Percentiles rank a stretch among this genome's conserved stretches.
Conservation (phyloP, 768 basidiomycete species). For the Candolleomyces efflorescens region DNA sequence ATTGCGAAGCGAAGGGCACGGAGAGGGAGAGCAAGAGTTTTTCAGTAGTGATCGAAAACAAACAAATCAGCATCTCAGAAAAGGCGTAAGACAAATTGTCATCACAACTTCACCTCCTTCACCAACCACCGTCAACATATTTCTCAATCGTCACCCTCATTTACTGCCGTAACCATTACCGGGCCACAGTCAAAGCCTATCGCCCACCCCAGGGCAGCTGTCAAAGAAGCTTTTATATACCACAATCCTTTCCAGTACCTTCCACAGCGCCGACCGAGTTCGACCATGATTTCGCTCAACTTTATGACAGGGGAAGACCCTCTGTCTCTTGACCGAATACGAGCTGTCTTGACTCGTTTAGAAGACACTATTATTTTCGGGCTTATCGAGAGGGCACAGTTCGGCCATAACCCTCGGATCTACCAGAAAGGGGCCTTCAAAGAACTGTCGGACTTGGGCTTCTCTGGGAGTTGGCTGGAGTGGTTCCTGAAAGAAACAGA, state of each 20-base stretch:
- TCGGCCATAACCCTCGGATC: conserved; percentile 88
- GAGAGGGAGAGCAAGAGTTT: no score
- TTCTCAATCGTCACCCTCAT: not conserved
- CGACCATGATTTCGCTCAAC: conserved; percentile 57
- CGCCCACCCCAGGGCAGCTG: not conserved
- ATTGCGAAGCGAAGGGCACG: no score
- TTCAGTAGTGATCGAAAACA: no score
- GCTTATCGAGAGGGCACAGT: conserved; percentile 96
- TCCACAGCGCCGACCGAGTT: not conserved
- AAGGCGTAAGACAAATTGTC: not conserved
- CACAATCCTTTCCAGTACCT: not conserved
- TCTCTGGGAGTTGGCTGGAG: conserved; percentile 88
- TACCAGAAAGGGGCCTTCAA: conserved; percentile 78
- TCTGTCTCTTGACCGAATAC: conserved; percentile 82
- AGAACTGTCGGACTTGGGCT: conserved; percentile 70
- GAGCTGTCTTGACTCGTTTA: conserved; percentile 80
- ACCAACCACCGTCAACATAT: not conserved
- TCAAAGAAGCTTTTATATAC: not conserved
- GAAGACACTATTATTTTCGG: conserved; percentile 99
- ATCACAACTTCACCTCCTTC: not conserved
- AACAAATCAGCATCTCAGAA: not conserved
- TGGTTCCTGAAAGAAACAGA: conserved; percentile 98
- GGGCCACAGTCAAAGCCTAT: not conserved
- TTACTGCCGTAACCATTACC: not conserved
- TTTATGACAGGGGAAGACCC: conserved; percentile 77